phyloP scores from a whole-genome alignment of 352 stramenopile genomes.

The Pythium biforme region DNA sequence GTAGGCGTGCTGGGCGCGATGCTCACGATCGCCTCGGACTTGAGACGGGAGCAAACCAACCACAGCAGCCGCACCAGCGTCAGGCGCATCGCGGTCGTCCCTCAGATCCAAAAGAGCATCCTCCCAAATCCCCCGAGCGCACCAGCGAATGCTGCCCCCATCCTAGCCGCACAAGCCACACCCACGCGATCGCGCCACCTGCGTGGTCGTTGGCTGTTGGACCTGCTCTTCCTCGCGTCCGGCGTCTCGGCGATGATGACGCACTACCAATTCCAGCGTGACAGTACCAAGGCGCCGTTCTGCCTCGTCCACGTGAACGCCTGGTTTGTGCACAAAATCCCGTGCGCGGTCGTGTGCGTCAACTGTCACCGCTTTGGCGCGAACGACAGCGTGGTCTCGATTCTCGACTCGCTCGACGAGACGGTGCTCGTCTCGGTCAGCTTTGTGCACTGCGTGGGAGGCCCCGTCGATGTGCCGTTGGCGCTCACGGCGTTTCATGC shows the following conservation, averaged over 20 bases:
- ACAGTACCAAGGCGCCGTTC: not conserved
- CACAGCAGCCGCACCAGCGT: not conserved
- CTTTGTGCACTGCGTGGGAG: not conserved
- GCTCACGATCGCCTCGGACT: not conserved
- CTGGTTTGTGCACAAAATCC: constrained; percentile 21
- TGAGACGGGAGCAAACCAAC: not conserved
- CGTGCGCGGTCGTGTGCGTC: constrained; percentile 13
- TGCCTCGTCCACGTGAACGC: constrained; percentile 13
- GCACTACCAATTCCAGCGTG: not conserved
- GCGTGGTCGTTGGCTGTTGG: not conserved
- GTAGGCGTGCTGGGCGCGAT: not conserved
- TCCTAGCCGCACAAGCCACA: not conserved
- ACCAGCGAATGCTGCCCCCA: too few species aligned
- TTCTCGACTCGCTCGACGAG: not conserved
- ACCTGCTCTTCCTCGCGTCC: not conserved
- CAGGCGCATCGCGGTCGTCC: not conserved
- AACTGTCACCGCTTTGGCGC: constrained; percentile 2
- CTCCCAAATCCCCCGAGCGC: too few species aligned
- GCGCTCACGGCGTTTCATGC: not conserved
- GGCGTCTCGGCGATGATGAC: not conserved
- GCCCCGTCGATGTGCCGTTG: not conserved
- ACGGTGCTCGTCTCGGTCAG: not conserved
- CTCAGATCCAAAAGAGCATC: too few species aligned
- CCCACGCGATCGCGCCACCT: not conserved
- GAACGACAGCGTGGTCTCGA: not conserved